These are phyloP conservation scores for Cyphellophora europaea DNA, from an alignment of 2,329 filamentous ascomycete species.

Conservation along the genomic window DNA sequence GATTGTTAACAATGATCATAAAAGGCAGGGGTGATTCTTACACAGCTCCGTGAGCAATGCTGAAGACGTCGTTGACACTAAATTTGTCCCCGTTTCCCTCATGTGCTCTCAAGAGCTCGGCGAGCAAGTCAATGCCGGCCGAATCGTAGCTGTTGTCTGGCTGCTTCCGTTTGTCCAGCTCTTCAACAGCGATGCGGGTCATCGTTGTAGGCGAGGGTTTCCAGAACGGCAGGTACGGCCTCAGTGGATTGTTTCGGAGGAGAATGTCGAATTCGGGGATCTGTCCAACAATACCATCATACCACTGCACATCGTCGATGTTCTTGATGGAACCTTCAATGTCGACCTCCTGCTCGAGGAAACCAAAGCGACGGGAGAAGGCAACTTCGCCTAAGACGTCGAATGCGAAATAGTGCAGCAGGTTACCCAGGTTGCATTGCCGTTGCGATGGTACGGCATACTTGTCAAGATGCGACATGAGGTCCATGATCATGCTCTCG, in stretches of 20 bases:
- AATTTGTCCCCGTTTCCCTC: slow-evolving; percentile 41
- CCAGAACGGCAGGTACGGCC: slow-evolving; percentile 34
- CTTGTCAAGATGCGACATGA: slow-evolving; percentile 33
- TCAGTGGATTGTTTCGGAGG: slow-evolving; percentile 42
- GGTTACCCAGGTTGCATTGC: slow-evolving; percentile 37
- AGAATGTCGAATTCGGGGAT: slow-evolving; percentile 36
- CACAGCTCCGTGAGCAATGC: slow-evolving; percentile 46
- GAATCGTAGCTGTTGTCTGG: slow-evolving; percentile 23
- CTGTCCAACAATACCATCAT: slow-evolving; percentile 23
- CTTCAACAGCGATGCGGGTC: slow-evolving; percentile 12
- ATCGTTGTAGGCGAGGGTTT: slow-evolving; percentile 33
- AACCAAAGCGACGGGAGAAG: slow-evolving; percentile 38
- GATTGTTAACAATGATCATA: background rate
- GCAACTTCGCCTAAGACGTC: slow-evolving; percentile 28
- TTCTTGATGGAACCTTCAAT: slow-evolving; percentile 43
- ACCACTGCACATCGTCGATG: slow-evolving; percentile 34
- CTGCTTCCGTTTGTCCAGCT: slow-evolving; percentile 15
- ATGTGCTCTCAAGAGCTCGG: slow-evolving; percentile 43
- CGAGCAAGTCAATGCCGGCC: slow-evolving; percentile 34
- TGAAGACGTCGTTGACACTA: slow-evolving; percentile 45
- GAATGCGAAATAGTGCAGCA: slow-evolving; percentile 27
- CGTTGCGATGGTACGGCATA: slow-evolving; percentile 24
- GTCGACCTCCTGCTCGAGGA: slow-evolving; percentile 40
- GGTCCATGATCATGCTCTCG: slow-evolving; percentile 32
- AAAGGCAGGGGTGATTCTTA: slow-evolving; percentile 5